A percentile compares a stretch with the other conserved stretches of the same genome.
Evolutionary conservation across 106 monocot genomes (phyloP).

Genomic region (Chionographis japonica): DNA sequence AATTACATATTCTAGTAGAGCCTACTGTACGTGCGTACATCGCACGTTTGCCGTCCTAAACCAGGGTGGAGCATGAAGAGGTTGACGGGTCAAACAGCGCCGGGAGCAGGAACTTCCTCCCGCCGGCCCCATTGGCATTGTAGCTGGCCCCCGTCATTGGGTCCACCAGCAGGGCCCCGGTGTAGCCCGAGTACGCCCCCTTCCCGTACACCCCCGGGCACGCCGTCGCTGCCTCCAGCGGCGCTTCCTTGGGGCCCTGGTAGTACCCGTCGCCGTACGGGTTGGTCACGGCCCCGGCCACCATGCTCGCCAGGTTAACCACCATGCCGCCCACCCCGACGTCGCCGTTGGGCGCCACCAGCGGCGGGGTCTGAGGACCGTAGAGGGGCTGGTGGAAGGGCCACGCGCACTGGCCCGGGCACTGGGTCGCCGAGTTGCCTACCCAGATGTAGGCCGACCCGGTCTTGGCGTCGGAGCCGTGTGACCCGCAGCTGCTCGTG

Average conservation of each 20-base stretch:
- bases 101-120: conserved; percentile 32
- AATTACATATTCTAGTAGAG: no score
- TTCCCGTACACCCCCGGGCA: conserved; percentile 34
- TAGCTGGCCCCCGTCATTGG: conserved; percentile 21
- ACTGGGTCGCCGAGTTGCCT: conserved; percentile 29
- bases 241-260: conserved; percentile 21
- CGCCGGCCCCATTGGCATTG: conserved; percentile 22
- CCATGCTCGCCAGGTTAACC: conserved; percentile 27
- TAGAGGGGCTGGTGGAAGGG: conserved; percentile 25
- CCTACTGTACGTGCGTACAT: no score
- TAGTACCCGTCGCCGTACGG: conserved; percentile 32
- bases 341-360: conserved; percentile 33
- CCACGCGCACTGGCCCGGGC: conserved; percentile 43
- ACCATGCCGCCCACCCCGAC: conserved; percentile 40
- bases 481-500: conserved; percentile 28
- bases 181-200: conserved; percentile 35
- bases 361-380: conserved; percentile 5
- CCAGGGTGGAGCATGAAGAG: conserved; percentile 11
- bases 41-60: background rate
- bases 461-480: conserved; percentile 4
- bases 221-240: conserved; percentile 31
- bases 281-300: conserved; percentile 42
- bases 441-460: conserved; percentile 32
- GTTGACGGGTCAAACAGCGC: conserved; percentile 24
- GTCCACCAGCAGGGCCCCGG: conserved; percentile 22